A percentile compares a stretch with the other conserved stretches of the same genome.
phyloP scores from a whole-genome alignment of 1,139 yeast genomes.

The Candida dubliniensis region DNA sequence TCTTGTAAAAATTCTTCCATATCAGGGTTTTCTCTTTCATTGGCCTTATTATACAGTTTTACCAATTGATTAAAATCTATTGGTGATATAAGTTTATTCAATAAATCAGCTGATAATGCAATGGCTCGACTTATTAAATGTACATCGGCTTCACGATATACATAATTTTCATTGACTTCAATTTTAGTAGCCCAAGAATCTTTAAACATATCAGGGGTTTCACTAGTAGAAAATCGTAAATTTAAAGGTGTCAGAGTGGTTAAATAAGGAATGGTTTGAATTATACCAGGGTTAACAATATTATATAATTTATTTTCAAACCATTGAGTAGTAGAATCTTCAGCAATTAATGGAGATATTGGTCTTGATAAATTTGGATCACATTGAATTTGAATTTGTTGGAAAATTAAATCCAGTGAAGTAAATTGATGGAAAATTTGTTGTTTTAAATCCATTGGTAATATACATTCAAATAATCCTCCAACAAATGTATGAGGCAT shows the following conservation, averaged over 20 bases:
- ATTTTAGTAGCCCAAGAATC: conserved; percentile 51
- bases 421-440: conserved; percentile 20
- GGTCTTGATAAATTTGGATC: conserved; percentile 42
- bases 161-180: conserved; percentile 53
- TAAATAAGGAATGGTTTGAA: conserved; percentile 59
- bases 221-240: conserved; percentile 37
- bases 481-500: conserved; percentile 67
- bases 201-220: conserved; percentile 29
- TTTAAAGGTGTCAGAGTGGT: conserved; percentile 50
- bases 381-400: conserved; percentile 32
- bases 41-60: conserved; percentile 12
- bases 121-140: conserved; percentile 32
- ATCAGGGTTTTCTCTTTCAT: conserved; percentile 11
- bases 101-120: conserved; percentile 30
- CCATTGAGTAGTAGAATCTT: conserved; percentile 53
- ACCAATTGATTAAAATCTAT: conserved; percentile 23
- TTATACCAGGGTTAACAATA: conserved; percentile 25
- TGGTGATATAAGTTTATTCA: conserved; percentile 30
- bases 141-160: conserved; percentile 40
- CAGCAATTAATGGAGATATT: conserved; percentile 60
- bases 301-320: conserved; percentile 28
- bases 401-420: conserved; percentile 18
- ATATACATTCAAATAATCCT: conserved; percentile 58
- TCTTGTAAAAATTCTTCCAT: conserved; percentile 15
- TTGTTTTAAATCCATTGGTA: conserved; percentile 24